Base-by-base conservation (phyloP, 1,284 basidiomycete genomes). In the Meira miltonrushii region DNA sequence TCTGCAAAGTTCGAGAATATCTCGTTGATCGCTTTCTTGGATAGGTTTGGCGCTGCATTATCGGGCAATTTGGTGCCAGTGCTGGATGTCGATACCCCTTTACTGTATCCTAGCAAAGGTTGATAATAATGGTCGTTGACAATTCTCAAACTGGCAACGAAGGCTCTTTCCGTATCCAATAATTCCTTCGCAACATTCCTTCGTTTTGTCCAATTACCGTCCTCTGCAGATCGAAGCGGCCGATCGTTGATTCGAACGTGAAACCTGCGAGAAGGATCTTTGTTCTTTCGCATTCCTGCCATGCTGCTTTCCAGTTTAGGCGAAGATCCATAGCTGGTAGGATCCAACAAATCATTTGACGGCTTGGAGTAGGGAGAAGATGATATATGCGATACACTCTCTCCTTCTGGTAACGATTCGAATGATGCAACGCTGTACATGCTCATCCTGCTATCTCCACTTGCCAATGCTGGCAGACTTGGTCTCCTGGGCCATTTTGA, bases 1-100 rank as follows among this genome's bases (percentile, higher is more conserved):
- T 93, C 90, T 73, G 88, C 86, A 72, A 93, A 92, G 77, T 92
- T 92, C 65, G 87, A 87, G 78, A 94, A 94, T 51, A 92, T 82
- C 15, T 86, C 83, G 2, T 85, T 86, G 62, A 93, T 82, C 51
- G 86, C 84, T 12, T 84, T 79, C 59, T 87, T 85, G 57, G 85
- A 82, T 52, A 93, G 82, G 17, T 92, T 80, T 5, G 88, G 86
- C 11, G 83, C 80, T 4, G 84, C 67, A 28, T 43, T 17, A 13
- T 25, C 12, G 13, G 48, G n/a, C 6, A 21, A 8, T 33, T 33
- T 33, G 28, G 28, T 33, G 8, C 28, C 28, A 40, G 54, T 37
- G 13, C 19, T 33, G 5, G 41, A 23, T 28, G 7, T 40, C 28
- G n/a, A 25, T 28, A 49, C 57, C 60, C 54, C 59, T 43, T 57